Evolutionary conservation across 495 filamentous ascomycete genomes (phyloP).

Genomic region (Aspergillus cavernicola): DNA sequence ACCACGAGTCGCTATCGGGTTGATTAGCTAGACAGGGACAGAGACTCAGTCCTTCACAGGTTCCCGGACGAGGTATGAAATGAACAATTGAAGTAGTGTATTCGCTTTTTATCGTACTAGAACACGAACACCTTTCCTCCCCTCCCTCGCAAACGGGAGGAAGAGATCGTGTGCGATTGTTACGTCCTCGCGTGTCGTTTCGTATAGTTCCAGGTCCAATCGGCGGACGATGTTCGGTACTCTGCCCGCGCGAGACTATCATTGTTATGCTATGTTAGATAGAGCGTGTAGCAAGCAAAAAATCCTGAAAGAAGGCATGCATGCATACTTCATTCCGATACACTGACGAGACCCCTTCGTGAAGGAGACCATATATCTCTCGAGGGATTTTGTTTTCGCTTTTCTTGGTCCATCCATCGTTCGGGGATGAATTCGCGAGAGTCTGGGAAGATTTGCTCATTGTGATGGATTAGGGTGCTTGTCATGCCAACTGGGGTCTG

Average conservation of each 20-base stretch:
- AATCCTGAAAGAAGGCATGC: too few species aligned
- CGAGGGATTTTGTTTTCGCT: slow-evolving; percentile 32
- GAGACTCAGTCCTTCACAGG: neutral
- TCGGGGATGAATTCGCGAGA: slow-evolving; percentile 39
- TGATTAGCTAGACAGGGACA: neutral
- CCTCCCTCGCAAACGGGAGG: slow-evolving; percentile 7
- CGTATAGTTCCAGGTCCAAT: slow-evolving; percentile 10
- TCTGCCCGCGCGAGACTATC: slow-evolving; percentile 7
- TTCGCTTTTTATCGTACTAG: neutral
- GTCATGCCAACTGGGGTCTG: slow-evolving; percentile 44
- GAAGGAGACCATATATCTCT: slow-evolving; percentile 47
- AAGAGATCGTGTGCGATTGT: slow-evolving; percentile 13
- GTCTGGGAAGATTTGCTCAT: slow-evolving; percentile 39
- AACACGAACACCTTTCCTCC: slow-evolving; percentile 12
- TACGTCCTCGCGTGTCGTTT: slow-evolving; percentile 11
- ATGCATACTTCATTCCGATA: slow-evolving; percentile 45
- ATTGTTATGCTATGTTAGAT: neutral
- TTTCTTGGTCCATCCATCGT: slow-evolving; percentile 34
- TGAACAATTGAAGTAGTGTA: too few species aligned
- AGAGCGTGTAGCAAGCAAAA: neutral
- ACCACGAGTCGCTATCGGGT: neutral
- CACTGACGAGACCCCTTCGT: slow-evolving; percentile 46
- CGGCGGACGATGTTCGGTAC: slow-evolving; percentile 5
- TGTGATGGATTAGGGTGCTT: slow-evolving; percentile 35
- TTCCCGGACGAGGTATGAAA: too few species aligned